Evolutionary conservation across 192 early-diverging fungal species (phyloP).

Genomic region (Coemansia asiatica): DNA sequence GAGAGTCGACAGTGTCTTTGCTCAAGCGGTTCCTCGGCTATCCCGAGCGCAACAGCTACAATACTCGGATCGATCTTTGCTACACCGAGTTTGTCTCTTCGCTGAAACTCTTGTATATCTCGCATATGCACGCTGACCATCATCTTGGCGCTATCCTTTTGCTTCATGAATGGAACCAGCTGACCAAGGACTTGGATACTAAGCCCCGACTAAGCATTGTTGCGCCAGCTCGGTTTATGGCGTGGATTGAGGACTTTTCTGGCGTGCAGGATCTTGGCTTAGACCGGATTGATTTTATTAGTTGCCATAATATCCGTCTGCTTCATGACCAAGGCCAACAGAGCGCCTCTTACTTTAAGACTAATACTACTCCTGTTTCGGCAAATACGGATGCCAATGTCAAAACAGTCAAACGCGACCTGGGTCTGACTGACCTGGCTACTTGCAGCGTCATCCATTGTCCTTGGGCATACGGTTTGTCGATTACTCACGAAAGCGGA

Average conservation of each 20-base stretch:
- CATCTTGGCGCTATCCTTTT: conserved; percentile 83
- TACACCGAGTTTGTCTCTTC: conserved; percentile 57
- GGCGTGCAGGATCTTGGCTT: conserved; percentile 52
- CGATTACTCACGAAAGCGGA: conserved; percentile 65
- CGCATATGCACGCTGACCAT: conserved; percentile 98
- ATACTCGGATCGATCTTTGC: conserved; percentile 38
- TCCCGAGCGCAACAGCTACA: conserved; percentile 36
- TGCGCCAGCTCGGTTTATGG: conserved; percentile 50
- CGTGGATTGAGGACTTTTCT: conserved; percentile 51
- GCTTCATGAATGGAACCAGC: conserved; percentile 68
- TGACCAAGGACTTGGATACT: conserved; percentile 29
- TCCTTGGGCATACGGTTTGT: conserved; percentile 76
- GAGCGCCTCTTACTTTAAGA: background rate
- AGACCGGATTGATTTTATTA: conserved; percentile 46
- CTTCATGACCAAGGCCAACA: background rate
- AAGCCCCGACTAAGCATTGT: conserved; percentile 46
- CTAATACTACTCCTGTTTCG: background rate
- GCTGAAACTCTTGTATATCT: conserved; percentile 80
- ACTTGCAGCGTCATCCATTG: conserved; percentile 83
- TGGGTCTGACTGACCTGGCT: conserved; percentile 61
- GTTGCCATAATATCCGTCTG: conserved; percentile 35
- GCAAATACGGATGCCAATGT: background rate
- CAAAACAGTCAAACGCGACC: conserved; percentile 13
- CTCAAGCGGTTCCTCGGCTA: conserved; percentile 73
- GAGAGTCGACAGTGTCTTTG: conserved; percentile 86